Evolutionary conservation across 1,284 basidiomycete species (phyloP).

Genomic region (Rhizoctonia solani): DNA sequence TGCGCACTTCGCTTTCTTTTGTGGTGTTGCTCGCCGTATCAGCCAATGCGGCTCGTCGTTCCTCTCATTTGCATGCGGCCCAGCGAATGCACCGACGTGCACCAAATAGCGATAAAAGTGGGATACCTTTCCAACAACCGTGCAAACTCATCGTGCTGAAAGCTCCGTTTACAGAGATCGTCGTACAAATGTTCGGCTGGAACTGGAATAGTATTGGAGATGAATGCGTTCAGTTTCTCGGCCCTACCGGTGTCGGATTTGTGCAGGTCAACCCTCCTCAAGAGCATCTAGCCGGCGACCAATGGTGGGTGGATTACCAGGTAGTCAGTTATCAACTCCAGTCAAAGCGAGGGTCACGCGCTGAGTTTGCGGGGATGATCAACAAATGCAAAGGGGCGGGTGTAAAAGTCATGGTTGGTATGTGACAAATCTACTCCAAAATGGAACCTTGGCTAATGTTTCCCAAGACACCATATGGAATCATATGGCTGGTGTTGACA

Average conservation of each 20-base stretch:
- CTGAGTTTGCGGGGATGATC: conserved; percentile 35
- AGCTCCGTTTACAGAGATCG: conserved; percentile 51
- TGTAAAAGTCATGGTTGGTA: neutral
- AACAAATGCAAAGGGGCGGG: neutral
- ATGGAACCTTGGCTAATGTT: conserved; percentile 42
- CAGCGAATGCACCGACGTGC: too few species aligned
- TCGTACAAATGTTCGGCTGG: conserved; percentile 62
- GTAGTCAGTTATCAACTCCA: conserved; percentile 38
- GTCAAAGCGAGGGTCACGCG: conserved; percentile 40
- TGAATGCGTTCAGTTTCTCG: conserved; percentile 67
- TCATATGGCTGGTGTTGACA: conserved; percentile 39
- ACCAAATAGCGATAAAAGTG: too few species aligned
- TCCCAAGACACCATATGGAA: conserved; percentile 41
- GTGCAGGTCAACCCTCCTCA: conserved; percentile 52
- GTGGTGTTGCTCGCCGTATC: too few species aligned
- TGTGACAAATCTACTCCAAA: neutral
- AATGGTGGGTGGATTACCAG: conserved; percentile 43
- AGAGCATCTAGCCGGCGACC: conserved; percentile 38
- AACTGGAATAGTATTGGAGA: conserved; percentile 61
- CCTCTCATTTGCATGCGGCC: too few species aligned
- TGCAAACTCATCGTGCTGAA: too few species aligned
- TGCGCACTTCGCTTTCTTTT: too few species aligned
- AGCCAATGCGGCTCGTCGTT: too few species aligned
- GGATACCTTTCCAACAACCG: too few species aligned
- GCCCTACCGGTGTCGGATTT: conserved; percentile 66